A percentile compares a stretch with the other conserved stretches of the same genome.
phyloP scores from a whole-genome alignment of 2,329 filamentous ascomycete genomes.

The Fusarium neocosmosporiellum region DNA sequence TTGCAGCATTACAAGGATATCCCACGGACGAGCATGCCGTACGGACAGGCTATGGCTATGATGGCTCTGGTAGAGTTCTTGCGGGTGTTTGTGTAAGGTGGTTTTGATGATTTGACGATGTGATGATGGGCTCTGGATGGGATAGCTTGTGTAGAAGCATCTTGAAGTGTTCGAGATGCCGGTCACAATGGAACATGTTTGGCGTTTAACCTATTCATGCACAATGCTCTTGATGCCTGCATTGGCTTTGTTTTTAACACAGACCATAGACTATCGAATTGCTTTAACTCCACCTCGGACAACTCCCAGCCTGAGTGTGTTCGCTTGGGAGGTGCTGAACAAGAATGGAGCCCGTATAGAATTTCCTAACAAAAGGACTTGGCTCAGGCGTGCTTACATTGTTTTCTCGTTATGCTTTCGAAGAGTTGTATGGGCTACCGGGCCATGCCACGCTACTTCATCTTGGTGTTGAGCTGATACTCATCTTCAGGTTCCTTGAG shows the following conservation, averaged over 20 bases:
- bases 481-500: not conserved
- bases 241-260: not conserved
- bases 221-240: not conserved
- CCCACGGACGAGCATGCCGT: constrained; percentile 82
- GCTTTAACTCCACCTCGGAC: not conserved
- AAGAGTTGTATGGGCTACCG: not conserved
- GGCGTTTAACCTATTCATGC: not conserved
- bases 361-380: not conserved
- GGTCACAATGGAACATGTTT: not conserved
- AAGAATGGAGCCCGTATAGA: not conserved
- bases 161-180: not conserved
- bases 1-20: constrained; percentile 84
- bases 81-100: not conserved
- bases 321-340: not conserved
- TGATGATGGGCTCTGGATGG: not conserved
- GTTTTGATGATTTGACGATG: not conserved
- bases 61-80: constrained; percentile 78
- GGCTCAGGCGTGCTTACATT: not conserved
- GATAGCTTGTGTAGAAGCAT: not conserved
- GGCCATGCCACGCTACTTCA: not conserved
- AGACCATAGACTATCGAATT: not conserved
- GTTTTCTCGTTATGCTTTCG: not conserved
- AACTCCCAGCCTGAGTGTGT: not conserved
- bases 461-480: not conserved
- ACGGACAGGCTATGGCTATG: constrained; percentile 86